These are phyloP conservation scores for Saccharomyces jurei DNA, from an alignment of 805 yeast genomes.

Conservation along the genomic window DNA sequence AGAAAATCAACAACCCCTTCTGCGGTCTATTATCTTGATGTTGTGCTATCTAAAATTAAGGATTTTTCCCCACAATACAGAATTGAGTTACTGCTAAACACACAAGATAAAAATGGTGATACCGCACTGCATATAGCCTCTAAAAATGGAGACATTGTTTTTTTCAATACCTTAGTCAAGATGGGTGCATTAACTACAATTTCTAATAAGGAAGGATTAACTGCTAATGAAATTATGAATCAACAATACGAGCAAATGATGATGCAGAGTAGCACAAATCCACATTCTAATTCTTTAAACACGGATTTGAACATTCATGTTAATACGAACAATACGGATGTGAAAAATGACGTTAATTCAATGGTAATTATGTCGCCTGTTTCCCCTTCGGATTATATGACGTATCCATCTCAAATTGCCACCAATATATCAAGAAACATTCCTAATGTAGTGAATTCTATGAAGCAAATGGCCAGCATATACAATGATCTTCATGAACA, in stretches of 20 bases:
- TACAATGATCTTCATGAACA: conserved; percentile 44
- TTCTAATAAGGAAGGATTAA: conserved; percentile 35
- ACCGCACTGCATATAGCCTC: conserved; percentile 86
- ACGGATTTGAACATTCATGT: conserved; percentile 51
- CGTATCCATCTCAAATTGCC: conserved; percentile 30
- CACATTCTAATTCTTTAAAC: conserved; percentile 6
- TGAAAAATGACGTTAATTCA: conserved; percentile 38
- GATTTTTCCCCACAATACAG: conserved; percentile 56
- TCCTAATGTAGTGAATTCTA: conserved; percentile 20
- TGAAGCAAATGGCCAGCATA: conserved; percentile 43
- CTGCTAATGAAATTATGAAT: conserved; percentile 25
- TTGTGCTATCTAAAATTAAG: conserved; percentile 63
- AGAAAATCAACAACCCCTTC: conserved; percentile 67
- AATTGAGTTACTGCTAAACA: conserved; percentile 47
- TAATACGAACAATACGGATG: conserved; percentile 39
- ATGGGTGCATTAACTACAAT: conserved; percentile 36
- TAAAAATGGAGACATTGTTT: conserved; percentile 53
- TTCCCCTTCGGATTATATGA: conserved; percentile 16
- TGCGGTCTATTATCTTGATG: conserved; percentile 74
- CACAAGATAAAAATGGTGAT: conserved; percentile 72
- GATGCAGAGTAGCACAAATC: background rate
- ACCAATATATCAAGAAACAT: conserved; percentile 23
- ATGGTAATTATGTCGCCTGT: conserved; percentile 17
- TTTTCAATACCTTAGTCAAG: conserved; percentile 21
- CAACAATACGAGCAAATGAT: conserved; percentile 31